phyloP scores from a whole-genome alignment of 225 moss, liverwort and hornwort genomes.

The Polytrichum formosum region DNA sequence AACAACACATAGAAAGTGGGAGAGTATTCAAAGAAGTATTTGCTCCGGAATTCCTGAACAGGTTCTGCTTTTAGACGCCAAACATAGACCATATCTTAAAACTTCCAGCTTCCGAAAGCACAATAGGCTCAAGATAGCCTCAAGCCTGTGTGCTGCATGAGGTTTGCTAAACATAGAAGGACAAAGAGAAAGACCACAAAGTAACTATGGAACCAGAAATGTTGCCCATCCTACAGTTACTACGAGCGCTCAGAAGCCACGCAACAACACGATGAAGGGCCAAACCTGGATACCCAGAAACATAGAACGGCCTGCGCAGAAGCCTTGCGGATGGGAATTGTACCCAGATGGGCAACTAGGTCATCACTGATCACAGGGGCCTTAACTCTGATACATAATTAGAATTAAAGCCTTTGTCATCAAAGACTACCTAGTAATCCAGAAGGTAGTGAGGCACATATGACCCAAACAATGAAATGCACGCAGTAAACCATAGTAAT shows the following conservation, averaged over 20 bases:
- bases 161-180: too few relatives aligned
- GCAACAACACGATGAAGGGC: slow-evolving; percentile 39
- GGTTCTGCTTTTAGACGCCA: too few relatives aligned
- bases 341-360: slow-evolving; percentile 68
- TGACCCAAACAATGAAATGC: slow-evolving; percentile 59
- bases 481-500: slow-evolving; percentile 53
- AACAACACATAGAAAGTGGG: too few relatives aligned
- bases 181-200: too few relatives aligned
- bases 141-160: too few relatives aligned
- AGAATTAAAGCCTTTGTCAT: slow-evolving; percentile 71
- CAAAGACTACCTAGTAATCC: slow-evolving; percentile 73
- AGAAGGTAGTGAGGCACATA: slow-evolving; percentile 50
- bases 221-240: slow-evolving; percentile 8
- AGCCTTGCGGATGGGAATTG: slow-evolving; percentile 41
- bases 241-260: slow-evolving; percentile 27
- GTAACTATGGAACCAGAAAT: neutral
- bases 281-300: slow-evolving; percentile 71
- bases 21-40: too few relatives aligned
- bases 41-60: too few relatives aligned
- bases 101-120: too few relatives aligned
- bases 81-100: too few relatives aligned
- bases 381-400: slow-evolving; percentile 42
- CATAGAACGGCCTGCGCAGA: slow-evolving; percentile 46
- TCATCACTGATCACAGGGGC: slow-evolving; percentile 75
- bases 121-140: too few relatives aligned